Conservation (phyloP, 495 filamentous ascomycete species). For the Acidomyces sp. region DNA sequence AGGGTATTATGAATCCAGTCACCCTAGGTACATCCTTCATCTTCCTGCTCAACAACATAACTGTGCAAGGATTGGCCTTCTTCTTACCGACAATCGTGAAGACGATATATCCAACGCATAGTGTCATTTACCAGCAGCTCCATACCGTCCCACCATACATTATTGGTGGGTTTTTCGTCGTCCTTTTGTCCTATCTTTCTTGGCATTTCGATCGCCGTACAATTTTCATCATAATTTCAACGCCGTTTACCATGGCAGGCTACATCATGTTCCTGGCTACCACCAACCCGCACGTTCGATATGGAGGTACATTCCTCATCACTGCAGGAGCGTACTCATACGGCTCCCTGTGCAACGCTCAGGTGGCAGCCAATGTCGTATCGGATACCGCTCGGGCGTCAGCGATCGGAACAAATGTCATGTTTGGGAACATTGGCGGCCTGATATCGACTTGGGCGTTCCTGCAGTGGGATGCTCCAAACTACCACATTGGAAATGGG, state of each 20-base stretch:
- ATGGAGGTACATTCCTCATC: constrained; percentile 61
- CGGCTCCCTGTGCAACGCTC: constrained; percentile 51
- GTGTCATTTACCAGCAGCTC: constrained; percentile 50
- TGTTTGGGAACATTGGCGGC: constrained; percentile 61
- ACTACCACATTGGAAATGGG: constrained; percentile 63
- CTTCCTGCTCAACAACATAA: constrained; percentile 44
- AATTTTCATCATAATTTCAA: constrained; percentile 34
- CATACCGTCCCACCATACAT: constrained; percentile 61
- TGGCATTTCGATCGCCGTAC: constrained; percentile 43
- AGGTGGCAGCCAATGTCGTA: constrained; percentile 56
- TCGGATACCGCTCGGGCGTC: constrained; percentile 54
- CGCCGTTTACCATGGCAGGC: constrained; percentile 49
- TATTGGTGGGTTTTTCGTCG: constrained; percentile 53
- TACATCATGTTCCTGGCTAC: constrained; percentile 62
- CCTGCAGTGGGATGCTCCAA: constrained; percentile 47
- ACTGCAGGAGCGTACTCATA: constrained; percentile 43
- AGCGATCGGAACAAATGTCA: constrained; percentile 54
- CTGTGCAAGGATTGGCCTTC: constrained; percentile 47
- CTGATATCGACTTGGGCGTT: constrained; percentile 61
- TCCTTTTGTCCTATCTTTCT: constrained; percentile 47
- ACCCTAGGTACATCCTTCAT: constrained; percentile 36
- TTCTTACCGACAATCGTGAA: constrained; percentile 59
- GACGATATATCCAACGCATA: constrained; percentile 45
- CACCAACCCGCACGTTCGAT: constrained; percentile 36
- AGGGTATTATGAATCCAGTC: constrained; percentile 40